These are phyloP conservation scores for Suillus spraguei DNA, from an alignment of 768 basidiomycete species.

Conservation along the genomic window DNA sequence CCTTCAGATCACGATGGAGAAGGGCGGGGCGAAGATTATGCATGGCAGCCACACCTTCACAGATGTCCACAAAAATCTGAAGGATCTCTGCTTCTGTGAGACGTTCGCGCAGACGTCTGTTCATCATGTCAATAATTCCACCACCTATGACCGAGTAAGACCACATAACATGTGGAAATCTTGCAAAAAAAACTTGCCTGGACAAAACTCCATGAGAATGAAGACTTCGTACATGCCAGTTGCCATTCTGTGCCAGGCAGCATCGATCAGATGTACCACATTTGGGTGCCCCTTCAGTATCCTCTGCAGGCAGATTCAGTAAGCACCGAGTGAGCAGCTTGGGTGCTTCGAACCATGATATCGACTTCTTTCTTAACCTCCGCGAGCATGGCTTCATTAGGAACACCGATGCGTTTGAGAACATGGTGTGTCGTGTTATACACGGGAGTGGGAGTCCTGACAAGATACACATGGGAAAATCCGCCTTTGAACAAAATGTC, in stretches of 20 bases:
- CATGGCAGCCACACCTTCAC: slow-evolving; percentile 97
- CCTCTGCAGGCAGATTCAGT: slow-evolving; percentile 56
- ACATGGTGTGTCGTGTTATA: slow-evolving; percentile 95
- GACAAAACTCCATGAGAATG: slow-evolving; percentile 98
- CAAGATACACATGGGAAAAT: slow-evolving; percentile 97
- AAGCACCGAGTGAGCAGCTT: slow-evolving; percentile 21
- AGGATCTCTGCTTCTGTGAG: slow-evolving; percentile 95
- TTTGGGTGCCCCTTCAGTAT: slow-evolving; percentile 91
- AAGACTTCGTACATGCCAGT: slow-evolving; percentile 93
- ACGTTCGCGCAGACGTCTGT: slow-evolving; percentile 90
- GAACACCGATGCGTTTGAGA: slow-evolving; percentile 93
- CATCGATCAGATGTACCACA: slow-evolving; percentile 95
- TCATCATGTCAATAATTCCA: slow-evolving; percentile 99
- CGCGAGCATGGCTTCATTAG: slow-evolving; percentile 84
- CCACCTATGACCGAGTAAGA: slow-evolving; percentile 59
- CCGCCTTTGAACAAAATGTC: slow-evolving; percentile 62
- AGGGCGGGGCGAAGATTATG: slow-evolving; percentile 89
- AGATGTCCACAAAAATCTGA: slow-evolving; percentile 97
- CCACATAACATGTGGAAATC: background rate
- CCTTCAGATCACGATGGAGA: slow-evolving; percentile 96
- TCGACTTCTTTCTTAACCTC: slow-evolving; percentile 98
- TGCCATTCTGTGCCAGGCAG: slow-evolving; percentile 84
- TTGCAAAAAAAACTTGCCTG: slow-evolving; percentile 49
- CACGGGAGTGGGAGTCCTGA: slow-evolving; percentile 82
- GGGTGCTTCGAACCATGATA: slow-evolving; percentile 77